Conservation (phyloP, 2,329 filamentous ascomycete genomes). For the Fusarium vanettenii region DNA sequence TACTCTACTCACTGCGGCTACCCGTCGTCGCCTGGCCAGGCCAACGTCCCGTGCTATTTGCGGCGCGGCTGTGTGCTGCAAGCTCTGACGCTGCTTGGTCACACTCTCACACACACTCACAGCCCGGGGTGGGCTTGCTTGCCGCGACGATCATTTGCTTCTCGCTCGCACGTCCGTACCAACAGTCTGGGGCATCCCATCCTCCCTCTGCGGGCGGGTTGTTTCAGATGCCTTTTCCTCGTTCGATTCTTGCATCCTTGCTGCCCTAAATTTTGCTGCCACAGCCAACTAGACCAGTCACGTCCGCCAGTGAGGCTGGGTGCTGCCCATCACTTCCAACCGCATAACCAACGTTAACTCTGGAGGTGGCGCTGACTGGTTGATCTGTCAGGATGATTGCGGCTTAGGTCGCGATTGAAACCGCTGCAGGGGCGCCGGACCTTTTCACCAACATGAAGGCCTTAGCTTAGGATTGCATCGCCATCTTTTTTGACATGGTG, state of each 20-base stretch:
- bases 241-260: constrained; percentile 45
- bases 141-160: constrained; percentile 46
- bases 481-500: background rate
- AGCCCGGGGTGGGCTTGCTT: constrained; percentile 37
- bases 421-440: background rate
- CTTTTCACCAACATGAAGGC: background rate
- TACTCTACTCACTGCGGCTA: background rate
- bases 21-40: background rate
- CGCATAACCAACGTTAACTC: background rate
- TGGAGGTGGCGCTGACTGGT: constrained; percentile 1
- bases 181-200: constrained; percentile 45
- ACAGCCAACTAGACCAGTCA: background rate
- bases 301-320: background rate
- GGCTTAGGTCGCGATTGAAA: background rate
- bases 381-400: background rate
- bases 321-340: background rate
- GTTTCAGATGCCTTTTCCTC: constrained; percentile 42
- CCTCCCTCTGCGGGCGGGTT: constrained; percentile 29
- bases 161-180: constrained; percentile 31
- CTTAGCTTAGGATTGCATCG: background rate
- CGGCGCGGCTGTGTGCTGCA: constrained; percentile 43
- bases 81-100: constrained; percentile 7
- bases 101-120: background rate
- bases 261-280: constrained; percentile 27
- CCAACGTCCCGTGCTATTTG: constrained; percentile 39